These are phyloP conservation scores for Mikania micrantha DNA, from an alignment of 129 eudicot genomes.

Conservation along the genomic window DNA sequence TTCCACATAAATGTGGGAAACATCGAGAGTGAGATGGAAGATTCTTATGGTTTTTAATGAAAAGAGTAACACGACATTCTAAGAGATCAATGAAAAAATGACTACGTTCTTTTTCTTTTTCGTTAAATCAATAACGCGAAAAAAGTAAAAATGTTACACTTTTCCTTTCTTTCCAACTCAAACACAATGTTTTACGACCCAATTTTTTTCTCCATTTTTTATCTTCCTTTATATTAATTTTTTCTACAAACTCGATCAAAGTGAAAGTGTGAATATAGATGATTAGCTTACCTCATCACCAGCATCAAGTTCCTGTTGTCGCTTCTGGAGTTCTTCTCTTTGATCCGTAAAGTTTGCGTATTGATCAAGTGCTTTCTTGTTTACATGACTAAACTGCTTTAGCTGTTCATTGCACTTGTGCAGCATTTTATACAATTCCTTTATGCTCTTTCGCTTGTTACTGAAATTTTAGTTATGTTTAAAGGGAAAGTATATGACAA, in stretches of 20 bases:
- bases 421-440: conserved; percentile 83
- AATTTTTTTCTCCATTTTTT: not conserved
- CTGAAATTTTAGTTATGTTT: conserved; percentile 31
- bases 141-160: not conserved
- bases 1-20: not conserved
- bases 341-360: conserved; percentile 96
- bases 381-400: conserved; percentile 95
- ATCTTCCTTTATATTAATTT: not conserved
- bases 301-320: conserved; percentile 93
- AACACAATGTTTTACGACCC: not conserved
- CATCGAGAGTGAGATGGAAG: not conserved
- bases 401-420: conserved; percentile 97
- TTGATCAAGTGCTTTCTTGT: conserved; percentile 98
- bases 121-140: not conserved
- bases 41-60: not conserved
- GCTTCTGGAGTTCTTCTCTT: conserved; percentile 83
- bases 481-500: not conserved
- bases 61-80: not conserved
- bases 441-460: conserved; percentile 63
- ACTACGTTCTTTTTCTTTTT: not conserved
- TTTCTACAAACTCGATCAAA: not conserved
- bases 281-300: conserved; percentile 78
- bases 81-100: not conserved
- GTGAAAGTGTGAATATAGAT: conserved; percentile 3
- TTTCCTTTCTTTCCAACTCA: not conserved